A percentile compares a stretch with the other conserved stretches of the same genome.
Conservation (phyloP, 2,329 filamentous ascomycete genomes). For the Aspergillus brunneoviolaceus region DNA sequence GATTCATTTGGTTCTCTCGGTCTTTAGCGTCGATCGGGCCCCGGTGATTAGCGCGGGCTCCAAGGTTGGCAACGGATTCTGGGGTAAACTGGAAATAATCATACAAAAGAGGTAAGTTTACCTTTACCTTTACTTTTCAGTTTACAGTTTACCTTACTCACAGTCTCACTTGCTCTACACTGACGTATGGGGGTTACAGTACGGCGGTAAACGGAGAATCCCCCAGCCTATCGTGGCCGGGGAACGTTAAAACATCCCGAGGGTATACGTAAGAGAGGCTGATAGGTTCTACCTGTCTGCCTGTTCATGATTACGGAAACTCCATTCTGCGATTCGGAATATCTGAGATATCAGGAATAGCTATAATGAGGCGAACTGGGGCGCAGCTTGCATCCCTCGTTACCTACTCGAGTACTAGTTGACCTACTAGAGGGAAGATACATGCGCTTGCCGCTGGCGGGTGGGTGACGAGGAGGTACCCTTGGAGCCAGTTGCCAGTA, state of each 20-base stretch:
- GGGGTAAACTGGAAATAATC: constrained; percentile 16
- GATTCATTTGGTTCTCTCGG: constrained; percentile 14
- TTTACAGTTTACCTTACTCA: too few relatives aligned
- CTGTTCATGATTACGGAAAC: not conserved
- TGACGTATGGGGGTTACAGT: not conserved
- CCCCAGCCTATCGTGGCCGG: not conserved
- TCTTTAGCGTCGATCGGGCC: constrained; percentile 22
- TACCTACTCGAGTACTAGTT: not conserved
- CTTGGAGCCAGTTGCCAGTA: not conserved
- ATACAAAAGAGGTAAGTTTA: constrained; percentile 7
- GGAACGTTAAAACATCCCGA: not conserved
- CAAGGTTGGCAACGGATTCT: constrained; percentile 15
- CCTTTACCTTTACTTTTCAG: too few relatives aligned
- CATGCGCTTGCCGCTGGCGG: not conserved
- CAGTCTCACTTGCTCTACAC: too few relatives aligned
- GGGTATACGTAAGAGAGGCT: not conserved
- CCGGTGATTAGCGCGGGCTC: constrained; percentile 11
- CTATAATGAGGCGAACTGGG: constrained; percentile 6
- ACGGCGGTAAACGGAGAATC: not conserved
- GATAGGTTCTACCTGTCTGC: not conserved
- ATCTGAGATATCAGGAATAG: not conserved
- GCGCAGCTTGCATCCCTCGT: constrained; percentile 4
- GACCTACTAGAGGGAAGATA: not conserved
- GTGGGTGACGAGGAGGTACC: not conserved
- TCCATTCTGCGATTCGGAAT: not conserved